Base-by-base conservation (phyloP, 192 early-diverging fungal genomes). In the Kappamyces sp. region DNA sequence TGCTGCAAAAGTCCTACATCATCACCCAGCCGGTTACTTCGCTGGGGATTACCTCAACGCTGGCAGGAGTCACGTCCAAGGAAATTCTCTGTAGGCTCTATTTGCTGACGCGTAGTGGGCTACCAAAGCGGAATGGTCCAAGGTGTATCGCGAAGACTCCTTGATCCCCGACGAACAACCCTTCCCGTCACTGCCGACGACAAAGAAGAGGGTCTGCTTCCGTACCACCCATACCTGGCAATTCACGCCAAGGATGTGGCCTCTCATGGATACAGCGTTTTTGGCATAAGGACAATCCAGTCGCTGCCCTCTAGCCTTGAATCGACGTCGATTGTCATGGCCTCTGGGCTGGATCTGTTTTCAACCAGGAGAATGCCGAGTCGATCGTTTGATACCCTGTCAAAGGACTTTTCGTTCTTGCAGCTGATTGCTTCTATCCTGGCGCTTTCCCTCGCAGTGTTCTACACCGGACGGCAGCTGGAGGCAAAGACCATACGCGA, bases 291-390 rank as follows among this genome's bases (percentile, higher is more conserved):
- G 8, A 65, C 68, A 15, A 91, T 99, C 53, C 63, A 69, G 33
- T 85, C 89, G 5, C 65, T 85, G 9, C 87, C 93, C 1, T 84
- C 95, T 13, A 67, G 84, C 42, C 70, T 99, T 34, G 97, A 99
- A 74, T 96, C 93, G 15, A 99, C 97, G 4, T 85, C 93, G 9
- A 73, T 99, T 38, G 88, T 94, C 5, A 71, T 87, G 12, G 84
- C 87, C 0, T 96, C 86, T 66, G 97, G 97, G 10, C 75, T 92
- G 43, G 97, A 99, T 63, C 54, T 94, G 51, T 99, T 93, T 78
- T 86, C 89, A 57, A 87, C 85, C 3, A 84, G 86, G 41, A 74
- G 83, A 34, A 84, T 82, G 47, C 94, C 97, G 15, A 89, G 86
- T 48, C 89, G 90, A 62, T 82, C 85, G 3, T 99, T 99, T 74